These are phyloP conservation scores for Pseudovirgaria hyperparasitica DNA, from an alignment of 2,329 filamentous ascomycete species.

Conservation along the genomic window DNA sequence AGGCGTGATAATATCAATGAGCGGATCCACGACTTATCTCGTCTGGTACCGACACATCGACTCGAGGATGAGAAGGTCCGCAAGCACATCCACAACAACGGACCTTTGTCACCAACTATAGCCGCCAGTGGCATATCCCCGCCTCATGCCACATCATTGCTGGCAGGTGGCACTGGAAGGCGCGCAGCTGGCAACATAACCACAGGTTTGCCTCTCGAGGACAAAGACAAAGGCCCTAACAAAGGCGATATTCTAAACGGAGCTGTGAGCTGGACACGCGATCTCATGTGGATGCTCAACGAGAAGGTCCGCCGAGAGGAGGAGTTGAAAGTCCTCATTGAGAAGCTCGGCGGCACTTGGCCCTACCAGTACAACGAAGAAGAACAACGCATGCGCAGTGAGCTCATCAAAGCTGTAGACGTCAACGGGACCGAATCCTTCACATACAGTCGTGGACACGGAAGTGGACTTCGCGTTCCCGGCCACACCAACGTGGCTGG, in stretches of 20 bases:
- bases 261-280: constrained; percentile 90
- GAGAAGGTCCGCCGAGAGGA: constrained; percentile 82
- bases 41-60: constrained; percentile 80
- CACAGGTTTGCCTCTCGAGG: constrained; percentile 81
- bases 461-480: constrained; percentile 79
- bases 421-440: constrained; percentile 68
- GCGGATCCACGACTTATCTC: constrained; percentile 90
- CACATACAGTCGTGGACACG: constrained; percentile 70
- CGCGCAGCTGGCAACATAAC: constrained; percentile 79
- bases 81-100: constrained; percentile 87
- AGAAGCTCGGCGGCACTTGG: constrained; percentile 32
- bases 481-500: constrained; percentile 87
- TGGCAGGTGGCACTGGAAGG: constrained; percentile 73
- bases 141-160: constrained; percentile 72
- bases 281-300: constrained; percentile 94
- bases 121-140: constrained; percentile 54
- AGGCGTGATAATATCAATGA: constrained; percentile 98
- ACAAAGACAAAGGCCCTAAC: constrained; percentile 97
- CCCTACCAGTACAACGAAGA: constrained; percentile 56
- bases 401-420: constrained; percentile 74
- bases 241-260: constrained; percentile 98
- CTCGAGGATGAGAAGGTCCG: constrained; percentile 95
- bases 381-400: constrained; percentile 88
- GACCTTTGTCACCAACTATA: constrained; percentile 73
- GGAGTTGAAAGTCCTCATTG: constrained; percentile 57